A percentile compares a stretch with the other conserved stretches of the same genome.
These are phyloP conservation scores for Akebia trifoliata DNA, from an alignment of 164 flowering plant species.

Conservation along the genomic window DNA sequence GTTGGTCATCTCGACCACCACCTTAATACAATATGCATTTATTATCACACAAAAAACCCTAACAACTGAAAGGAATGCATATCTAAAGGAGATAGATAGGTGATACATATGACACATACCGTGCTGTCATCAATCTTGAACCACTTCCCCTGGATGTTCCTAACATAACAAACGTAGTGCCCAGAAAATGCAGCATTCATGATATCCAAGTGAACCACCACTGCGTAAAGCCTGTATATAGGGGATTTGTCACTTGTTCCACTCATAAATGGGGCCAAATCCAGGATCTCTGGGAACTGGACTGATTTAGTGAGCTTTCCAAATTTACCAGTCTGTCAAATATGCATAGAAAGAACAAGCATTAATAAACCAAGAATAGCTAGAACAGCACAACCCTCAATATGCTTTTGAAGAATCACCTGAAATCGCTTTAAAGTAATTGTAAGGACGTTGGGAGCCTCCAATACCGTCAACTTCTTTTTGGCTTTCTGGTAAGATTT, in stretches of 20 bases:
- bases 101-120: constrained; percentile 41
- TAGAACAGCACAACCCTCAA: neutral
- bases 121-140: constrained; percentile 79
- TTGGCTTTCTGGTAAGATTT: constrained; percentile 88
- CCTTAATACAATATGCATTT: too few species aligned
- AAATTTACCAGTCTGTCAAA: constrained; percentile 84
- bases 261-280: constrained; percentile 75
- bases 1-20: too few species aligned
- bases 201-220: constrained; percentile 81
- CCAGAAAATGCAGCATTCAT: constrained; percentile 96
- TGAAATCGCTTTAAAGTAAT: constrained; percentile 88
- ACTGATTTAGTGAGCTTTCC: constrained; percentile 87
- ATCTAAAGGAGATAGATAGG: neutral
- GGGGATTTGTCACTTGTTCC: constrained; percentile 65
- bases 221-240: constrained; percentile 75
- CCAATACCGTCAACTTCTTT: constrained; percentile 73
- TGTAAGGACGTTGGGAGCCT: constrained; percentile 93
- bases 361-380: neutral
- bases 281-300: constrained; percentile 65
- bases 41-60: too few species aligned
- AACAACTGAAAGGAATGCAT: too few species aligned
- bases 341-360: constrained; percentile 1
- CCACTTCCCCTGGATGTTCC: constrained; percentile 66
- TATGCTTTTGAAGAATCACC: constrained; percentile 35
- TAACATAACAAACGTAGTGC: constrained; percentile 87